A percentile compares a stretch with the other conserved stretches of the same genome.
These are phyloP conservation scores for Mycena alexandri DNA, from an alignment of 768 basidiomycete species.

Conservation along the genomic window DNA sequence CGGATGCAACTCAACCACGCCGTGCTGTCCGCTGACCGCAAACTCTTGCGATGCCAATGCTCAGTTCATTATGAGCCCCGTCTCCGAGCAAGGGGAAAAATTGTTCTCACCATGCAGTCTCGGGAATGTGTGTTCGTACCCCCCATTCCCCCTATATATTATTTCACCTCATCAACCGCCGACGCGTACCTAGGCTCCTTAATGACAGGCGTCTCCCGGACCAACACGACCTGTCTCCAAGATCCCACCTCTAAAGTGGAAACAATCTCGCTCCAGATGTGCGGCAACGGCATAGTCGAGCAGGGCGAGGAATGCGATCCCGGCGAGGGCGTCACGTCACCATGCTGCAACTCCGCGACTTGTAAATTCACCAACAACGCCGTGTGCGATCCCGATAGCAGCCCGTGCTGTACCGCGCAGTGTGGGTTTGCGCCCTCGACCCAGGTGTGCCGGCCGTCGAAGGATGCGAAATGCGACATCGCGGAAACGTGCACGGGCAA, in stretches of 20 bases:
- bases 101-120: conserved; percentile 83
- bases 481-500: conserved; percentile 83
- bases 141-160: neutral
- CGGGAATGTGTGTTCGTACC: conserved; percentile 83
- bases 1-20: conserved; percentile 67
- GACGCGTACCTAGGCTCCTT: conserved; percentile 64
- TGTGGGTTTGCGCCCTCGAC: conserved; percentile 79
- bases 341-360: conserved; percentile 80
- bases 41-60: conserved; percentile 73
- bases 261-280: conserved; percentile 77
- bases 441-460: conserved; percentile 78
- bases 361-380: conserved; percentile 83
- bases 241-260: conserved; percentile 62
- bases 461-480: conserved; percentile 76
- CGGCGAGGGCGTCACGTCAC: conserved; percentile 66
- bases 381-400: conserved; percentile 83
- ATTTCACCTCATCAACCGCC: neutral
- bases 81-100: conserved; percentile 72
- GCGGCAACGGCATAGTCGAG: conserved; percentile 88
- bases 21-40: conserved; percentile 79
- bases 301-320: conserved; percentile 91
- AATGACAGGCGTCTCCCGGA: conserved; percentile 63
- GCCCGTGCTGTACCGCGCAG: conserved; percentile 77
- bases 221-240: conserved; percentile 77
- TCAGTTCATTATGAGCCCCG: conserved; percentile 88